A percentile compares a stretch with the other conserved stretches of the same genome.
Evolutionary conservation across 352 stramenopile genomes (phyloP).

Genomic region (Pythium folliculosum): DNA sequence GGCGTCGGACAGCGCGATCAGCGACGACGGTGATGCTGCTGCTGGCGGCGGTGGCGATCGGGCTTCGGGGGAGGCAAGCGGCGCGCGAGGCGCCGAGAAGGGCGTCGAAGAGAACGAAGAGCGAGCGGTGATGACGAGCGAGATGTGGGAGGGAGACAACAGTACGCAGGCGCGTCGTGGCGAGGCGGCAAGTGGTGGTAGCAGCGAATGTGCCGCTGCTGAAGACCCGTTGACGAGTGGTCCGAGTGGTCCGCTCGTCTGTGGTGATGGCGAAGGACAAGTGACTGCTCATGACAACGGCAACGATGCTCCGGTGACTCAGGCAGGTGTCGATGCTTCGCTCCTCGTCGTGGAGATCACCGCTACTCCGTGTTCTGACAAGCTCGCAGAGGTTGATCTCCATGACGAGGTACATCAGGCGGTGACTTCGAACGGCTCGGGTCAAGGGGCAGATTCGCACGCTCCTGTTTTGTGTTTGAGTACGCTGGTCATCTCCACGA

Average conservation of each 20-base stretch:
- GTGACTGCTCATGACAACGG: neutral
- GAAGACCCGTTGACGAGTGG: neutral
- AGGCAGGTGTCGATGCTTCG: neutral
- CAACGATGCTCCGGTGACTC: neutral
- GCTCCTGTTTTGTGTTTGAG: neutral
- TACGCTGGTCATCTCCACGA: neutral
- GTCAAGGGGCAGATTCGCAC: neutral
- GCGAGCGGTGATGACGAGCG: no score
- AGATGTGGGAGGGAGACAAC: no score
- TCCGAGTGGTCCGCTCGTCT: no score
- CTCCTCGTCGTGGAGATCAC: neutral
- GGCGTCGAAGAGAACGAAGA: neutral
- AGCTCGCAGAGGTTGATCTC: neutral
- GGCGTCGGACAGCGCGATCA: no score
- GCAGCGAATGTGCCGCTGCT: neutral
- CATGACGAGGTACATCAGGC: neutral
- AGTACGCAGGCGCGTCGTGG: no score
- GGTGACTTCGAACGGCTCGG: neutral
- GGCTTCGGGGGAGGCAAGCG: neutral
- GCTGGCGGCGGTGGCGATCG: neutral
- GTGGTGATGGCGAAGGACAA: neutral
- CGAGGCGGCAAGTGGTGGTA: neutral
- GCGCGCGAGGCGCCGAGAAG: neutral
- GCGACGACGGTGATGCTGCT: no score
- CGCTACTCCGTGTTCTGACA: neutral